A percentile compares a stretch with the other conserved stretches of the same genome.
phyloP scores from a whole-genome alignment of 164 flowering plant species.

The Tetracentron sinense region DNA sequence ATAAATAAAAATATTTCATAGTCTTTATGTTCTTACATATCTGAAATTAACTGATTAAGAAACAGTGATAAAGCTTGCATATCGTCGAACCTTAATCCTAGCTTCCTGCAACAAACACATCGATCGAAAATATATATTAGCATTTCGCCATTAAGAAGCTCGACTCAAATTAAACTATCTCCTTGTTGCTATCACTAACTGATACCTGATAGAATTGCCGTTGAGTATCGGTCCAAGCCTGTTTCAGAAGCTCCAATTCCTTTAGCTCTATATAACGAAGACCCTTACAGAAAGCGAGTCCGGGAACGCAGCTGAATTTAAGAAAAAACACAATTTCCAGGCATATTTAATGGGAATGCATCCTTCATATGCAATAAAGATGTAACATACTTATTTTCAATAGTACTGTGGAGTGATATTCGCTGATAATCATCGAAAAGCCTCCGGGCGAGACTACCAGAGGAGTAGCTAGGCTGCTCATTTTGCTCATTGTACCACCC shows the following conservation, averaged over 20 bases:
- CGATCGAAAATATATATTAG: constrained; percentile 1
- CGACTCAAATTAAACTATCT: not conserved
- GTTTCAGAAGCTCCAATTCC: constrained; percentile 34
- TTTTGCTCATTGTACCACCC: constrained; percentile 42
- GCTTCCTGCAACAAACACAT: constrained; percentile 53
- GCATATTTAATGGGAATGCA: not conserved
- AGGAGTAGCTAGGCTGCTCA: constrained; percentile 34
- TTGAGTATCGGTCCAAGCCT: constrained; percentile 41
- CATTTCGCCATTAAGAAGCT: constrained; percentile 4
- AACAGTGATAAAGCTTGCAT: no score
- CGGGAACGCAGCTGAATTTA: constrained; percentile 54
- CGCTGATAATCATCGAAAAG: constrained; percentile 43
- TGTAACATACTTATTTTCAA: constrained; percentile 32
- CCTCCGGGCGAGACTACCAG: constrained; percentile 29
- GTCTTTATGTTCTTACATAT: no score
- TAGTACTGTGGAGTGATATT: constrained; percentile 5
- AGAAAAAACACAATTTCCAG: not conserved
- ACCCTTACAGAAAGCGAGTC: constrained; percentile 51
- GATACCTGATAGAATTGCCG: constrained; percentile 71
- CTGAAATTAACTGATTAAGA: no score
- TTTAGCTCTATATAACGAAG: constrained; percentile 47
- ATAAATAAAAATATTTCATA: no score
- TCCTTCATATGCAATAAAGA: not conserved
- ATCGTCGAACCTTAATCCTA: constrained; percentile 61
- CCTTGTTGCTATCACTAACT: not conserved